Conservation (phyloP, 371 early-diverging fungal genomes). For the Antonospora locustae region DNA sequence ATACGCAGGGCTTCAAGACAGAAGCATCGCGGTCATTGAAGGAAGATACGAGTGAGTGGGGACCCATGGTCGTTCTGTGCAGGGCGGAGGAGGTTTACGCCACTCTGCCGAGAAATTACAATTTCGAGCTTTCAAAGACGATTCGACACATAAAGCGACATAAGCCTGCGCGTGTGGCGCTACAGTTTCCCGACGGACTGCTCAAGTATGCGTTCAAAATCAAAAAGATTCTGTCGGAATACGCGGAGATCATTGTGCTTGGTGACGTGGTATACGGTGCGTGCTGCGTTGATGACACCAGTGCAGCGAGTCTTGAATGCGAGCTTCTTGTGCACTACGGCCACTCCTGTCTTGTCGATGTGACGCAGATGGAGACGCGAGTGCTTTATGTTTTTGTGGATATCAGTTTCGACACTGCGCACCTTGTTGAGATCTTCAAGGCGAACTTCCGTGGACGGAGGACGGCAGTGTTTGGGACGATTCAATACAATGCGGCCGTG, state of each 20-base stretch:
- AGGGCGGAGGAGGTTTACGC: conserved; percentile 27
- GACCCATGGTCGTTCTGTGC: too few species aligned
- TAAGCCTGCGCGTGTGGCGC: conserved; percentile 67
- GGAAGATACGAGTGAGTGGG: too few species aligned
- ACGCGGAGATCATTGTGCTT: conserved; percentile 74
- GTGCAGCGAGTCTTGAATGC: conserved; percentile 73
- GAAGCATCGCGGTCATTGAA: not conserved
- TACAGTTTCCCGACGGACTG: conserved; percentile 98
- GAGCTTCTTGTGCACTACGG: conserved; percentile 96
- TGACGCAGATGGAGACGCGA: conserved; percentile 75
- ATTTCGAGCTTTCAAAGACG: conserved; percentile 94
- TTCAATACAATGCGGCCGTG: conserved; percentile 81
- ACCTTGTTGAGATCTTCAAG: conserved; percentile 72
- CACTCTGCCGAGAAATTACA: conserved; percentile 87
- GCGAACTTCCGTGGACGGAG: conserved; percentile 61
- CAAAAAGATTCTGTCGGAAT: conserved; percentile 63
- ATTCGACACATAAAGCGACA: conserved; percentile 71
- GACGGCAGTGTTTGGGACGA: conserved; percentile 75
- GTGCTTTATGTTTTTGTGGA: conserved; percentile 98
- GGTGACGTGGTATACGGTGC: conserved; percentile 99
- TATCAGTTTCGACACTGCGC: conserved; percentile 77
- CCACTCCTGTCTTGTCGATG: conserved; percentile 90
- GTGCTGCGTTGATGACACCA: conserved; percentile 94
- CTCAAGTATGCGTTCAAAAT: conserved; percentile 78
- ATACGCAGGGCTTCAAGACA: conserved; percentile 20